Percentiles rank a stretch among this genome's conserved stretches.
phyloP scores from a whole-genome alignment of 371 early-diverging fungal species.

The Funneliformis caledonium region DNA sequence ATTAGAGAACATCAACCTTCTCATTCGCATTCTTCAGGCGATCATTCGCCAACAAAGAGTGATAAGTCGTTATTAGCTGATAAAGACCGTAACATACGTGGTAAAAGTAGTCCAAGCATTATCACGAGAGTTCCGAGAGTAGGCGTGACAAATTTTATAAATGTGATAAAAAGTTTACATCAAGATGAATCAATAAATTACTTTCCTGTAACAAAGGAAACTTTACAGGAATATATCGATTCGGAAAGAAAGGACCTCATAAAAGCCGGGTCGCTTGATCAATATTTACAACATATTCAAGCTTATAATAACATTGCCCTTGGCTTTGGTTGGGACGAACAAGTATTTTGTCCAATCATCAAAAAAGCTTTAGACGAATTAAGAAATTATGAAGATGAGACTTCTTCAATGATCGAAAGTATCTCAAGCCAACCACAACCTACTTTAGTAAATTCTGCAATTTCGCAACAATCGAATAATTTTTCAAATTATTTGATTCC shows the following conservation, averaged over 20 bases:
- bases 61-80: too few species aligned
- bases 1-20: neutral
- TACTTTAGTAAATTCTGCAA: neutral
- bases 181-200: constrained; percentile 24
- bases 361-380: constrained; percentile 34
- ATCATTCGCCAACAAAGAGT: neutral
- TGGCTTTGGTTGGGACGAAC: constrained; percentile 29
- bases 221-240: constrained; percentile 31
- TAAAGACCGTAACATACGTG: too few species aligned
- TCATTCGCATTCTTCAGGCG: neutral
- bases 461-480: neutral
- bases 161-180: constrained; percentile 32
- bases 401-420: neutral
- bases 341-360: constrained; percentile 25
- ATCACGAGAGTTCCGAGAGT: too few species aligned
- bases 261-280: constrained; percentile 32
- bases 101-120: too few species aligned
- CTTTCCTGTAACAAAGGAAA: constrained; percentile 32
- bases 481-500: neutral
- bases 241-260: constrained; percentile 25
- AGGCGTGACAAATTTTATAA: too few species aligned
- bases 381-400: constrained; percentile 28
- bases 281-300: constrained; percentile 40
- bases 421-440: neutral
- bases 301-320: constrained; percentile 36